Evolutionary conservation across 2,329 filamentous ascomycete species (phyloP).

Genomic region (Peltaster fructicola): DNA sequence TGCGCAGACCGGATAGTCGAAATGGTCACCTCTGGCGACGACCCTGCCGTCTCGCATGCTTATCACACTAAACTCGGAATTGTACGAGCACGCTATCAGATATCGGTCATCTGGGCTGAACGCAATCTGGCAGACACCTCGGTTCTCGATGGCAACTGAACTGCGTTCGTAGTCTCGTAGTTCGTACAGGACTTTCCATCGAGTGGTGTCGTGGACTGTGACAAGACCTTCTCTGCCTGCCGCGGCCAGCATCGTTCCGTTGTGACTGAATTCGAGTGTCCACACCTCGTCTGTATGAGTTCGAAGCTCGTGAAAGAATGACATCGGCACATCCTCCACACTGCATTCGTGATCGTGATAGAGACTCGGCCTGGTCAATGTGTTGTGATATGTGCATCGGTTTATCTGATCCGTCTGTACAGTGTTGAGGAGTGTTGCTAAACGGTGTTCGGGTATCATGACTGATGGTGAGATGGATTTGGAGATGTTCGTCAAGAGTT

Average conservation of each 20-base stretch:
- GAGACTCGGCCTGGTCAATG: slow-evolving; percentile 56
- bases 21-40: slow-evolving; percentile 47
- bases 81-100: slow-evolving; percentile 56
- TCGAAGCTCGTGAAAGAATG: slow-evolving; percentile 50
- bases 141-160: slow-evolving; percentile 6
- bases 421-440: slow-evolving; percentile 64
- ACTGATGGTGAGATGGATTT: slow-evolving; percentile 86
- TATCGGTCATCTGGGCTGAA: slow-evolving; percentile 88
- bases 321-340: slow-evolving; percentile 58
- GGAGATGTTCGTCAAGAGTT: slow-evolving; percentile 64
- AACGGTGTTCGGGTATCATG: slow-evolving; percentile 85
- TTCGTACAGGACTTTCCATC: slow-evolving; percentile 45
- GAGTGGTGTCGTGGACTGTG: slow-evolving; percentile 62
- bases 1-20: slow-evolving; percentile 70
- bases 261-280: slow-evolving; percentile 78
- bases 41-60: slow-evolving; percentile 32
- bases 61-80: slow-evolving; percentile 19
- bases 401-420: slow-evolving; percentile 72
- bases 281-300: slow-evolving; percentile 73
- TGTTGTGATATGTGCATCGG: slow-evolving; percentile 79
- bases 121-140: slow-evolving; percentile 58
- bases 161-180: slow-evolving; percentile 16
- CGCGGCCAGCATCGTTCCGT: slow-evolving; percentile 66
- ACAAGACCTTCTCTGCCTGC: slow-evolving; percentile 60
- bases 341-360: slow-evolving; percentile 83